phyloP scores from a whole-genome alignment of 2,329 filamentous ascomycete genomes.

The Sarocladium brachiariae region DNA sequence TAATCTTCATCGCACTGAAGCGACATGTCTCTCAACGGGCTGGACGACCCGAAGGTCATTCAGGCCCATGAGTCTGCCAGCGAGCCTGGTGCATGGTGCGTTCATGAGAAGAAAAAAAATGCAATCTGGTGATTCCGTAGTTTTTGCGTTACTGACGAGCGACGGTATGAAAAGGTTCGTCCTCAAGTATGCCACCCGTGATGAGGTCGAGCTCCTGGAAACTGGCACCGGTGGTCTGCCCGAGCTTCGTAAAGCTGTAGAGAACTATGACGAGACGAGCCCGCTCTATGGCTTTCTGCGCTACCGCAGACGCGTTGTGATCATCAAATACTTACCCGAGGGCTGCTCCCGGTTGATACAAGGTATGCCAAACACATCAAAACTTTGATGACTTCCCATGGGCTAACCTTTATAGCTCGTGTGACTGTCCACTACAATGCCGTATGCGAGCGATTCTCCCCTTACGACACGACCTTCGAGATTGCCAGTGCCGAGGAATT shows the following conservation, averaged over 20 bases:
- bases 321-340: constrained; percentile 89
- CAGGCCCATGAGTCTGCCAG: constrained; percentile 78
- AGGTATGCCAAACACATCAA: constrained; percentile 51
- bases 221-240: constrained; percentile 75
- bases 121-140: no score
- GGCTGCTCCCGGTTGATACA: constrained; percentile 85
- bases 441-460: constrained; percentile 66
- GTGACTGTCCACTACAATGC: constrained; percentile 67
- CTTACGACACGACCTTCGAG: constrained; percentile 78
- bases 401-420: constrained; percentile 52
- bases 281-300: constrained; percentile 88
- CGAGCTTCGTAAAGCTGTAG: constrained; percentile 74
- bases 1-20: not conserved
- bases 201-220: constrained; percentile 74
- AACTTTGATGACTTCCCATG: constrained; percentile 5
- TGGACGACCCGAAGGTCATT: constrained; percentile 73
- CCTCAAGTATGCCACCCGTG: constrained; percentile 82
- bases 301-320: constrained; percentile 81
- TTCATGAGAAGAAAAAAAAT: no score
- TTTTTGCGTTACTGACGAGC: not conserved
- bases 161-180: constrained; percentile 65
- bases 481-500: constrained; percentile 71
- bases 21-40: constrained; percentile 88
- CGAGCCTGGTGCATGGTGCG: constrained; percentile 93
- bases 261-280: constrained; percentile 73